A percentile compares a stretch with the other conserved stretches of the same genome.
Conservation (phyloP, 257 asterid genomes). For the Solanum sitiens region DNA sequence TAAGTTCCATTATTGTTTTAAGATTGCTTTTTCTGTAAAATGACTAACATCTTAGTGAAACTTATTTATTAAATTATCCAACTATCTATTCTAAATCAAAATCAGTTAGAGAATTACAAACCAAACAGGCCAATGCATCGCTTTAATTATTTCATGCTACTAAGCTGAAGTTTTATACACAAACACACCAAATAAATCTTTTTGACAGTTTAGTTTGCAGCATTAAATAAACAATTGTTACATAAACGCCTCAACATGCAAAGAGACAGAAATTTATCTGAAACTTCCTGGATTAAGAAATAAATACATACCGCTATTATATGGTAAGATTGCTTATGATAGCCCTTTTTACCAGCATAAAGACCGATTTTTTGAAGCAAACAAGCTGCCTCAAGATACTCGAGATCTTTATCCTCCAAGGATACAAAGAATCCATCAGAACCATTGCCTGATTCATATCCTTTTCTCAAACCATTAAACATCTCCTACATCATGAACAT, state of each 20-base stretch:
- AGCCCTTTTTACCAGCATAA: constrained; percentile 61
- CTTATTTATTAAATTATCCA: background rate
- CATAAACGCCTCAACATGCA: background rate
- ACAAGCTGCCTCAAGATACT: constrained; percentile 80
- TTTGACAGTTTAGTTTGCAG: background rate
- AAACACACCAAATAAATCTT: background rate
- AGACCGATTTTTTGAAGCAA: constrained; percentile 72
- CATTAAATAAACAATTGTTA: background rate
- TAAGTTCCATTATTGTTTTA: background rate
- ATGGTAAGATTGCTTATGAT: constrained; percentile 58
- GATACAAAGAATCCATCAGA: constrained; percentile 10
- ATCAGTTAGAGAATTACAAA: background rate
- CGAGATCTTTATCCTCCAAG: constrained; percentile 55
- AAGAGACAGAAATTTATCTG: background rate
- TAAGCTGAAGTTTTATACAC: background rate
- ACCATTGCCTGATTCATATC: constrained; percentile 6
- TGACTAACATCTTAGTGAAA: background rate
- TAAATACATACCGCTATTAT: constrained; percentile 35
- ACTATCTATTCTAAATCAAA: background rate
- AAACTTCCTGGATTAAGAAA: background rate
- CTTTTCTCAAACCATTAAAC: constrained; percentile 45
- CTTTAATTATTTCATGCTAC: background rate
- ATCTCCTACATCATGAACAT: constrained; percentile 42
- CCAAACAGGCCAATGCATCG: background rate
- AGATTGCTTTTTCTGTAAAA: background rate